phyloP scores from a whole-genome alignment of 1,284 basidiomycete species.

The Boletus sp. region DNA sequence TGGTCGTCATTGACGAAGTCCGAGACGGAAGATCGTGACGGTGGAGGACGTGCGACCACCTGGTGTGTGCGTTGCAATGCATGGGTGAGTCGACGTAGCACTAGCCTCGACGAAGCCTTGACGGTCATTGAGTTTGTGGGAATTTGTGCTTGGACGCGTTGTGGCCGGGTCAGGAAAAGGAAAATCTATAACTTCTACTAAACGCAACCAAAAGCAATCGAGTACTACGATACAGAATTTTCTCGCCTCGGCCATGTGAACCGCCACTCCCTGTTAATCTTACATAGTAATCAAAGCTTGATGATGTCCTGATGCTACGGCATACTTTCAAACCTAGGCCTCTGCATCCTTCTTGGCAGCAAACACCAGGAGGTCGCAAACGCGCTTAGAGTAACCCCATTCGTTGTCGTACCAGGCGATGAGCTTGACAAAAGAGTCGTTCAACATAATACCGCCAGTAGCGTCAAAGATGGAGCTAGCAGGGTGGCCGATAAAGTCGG shows the following conservation, averaged over 20 bases:
- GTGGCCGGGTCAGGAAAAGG: not conserved
- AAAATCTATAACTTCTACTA: constrained; percentile 18
- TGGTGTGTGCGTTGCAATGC: constrained; percentile 31
- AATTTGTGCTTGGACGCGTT: no score
- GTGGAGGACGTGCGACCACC: constrained; percentile 11
- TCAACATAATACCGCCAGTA: constrained; percentile 91
- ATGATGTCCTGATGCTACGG: not conserved
- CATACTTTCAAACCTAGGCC: constrained; percentile 26
- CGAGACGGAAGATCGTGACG: not conserved
- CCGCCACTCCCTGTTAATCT: constrained; percentile 12
- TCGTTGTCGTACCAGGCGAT: constrained; percentile 97
- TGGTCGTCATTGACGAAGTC: constrained; percentile 1
- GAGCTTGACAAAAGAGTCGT: constrained; percentile 94
- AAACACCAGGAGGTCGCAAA: constrained; percentile 88
- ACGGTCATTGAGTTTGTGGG: no score
- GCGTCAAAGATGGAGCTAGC: constrained; percentile 92
- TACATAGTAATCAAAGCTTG: constrained; percentile 21
- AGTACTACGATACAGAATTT: constrained; percentile 19
- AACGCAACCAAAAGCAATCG: not conserved
- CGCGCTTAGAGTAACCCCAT: constrained; percentile 96
- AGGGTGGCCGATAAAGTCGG: constrained; percentile 87
- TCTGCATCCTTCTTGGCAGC: constrained; percentile 75
- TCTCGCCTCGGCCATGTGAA: constrained; percentile 1
- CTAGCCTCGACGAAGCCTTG: constrained; percentile 2
- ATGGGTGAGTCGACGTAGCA: constrained; percentile 8